Evolutionary conservation across 192 early-diverging fungal genomes (phyloP).

Genomic region (Mortierella antarctica): DNA sequence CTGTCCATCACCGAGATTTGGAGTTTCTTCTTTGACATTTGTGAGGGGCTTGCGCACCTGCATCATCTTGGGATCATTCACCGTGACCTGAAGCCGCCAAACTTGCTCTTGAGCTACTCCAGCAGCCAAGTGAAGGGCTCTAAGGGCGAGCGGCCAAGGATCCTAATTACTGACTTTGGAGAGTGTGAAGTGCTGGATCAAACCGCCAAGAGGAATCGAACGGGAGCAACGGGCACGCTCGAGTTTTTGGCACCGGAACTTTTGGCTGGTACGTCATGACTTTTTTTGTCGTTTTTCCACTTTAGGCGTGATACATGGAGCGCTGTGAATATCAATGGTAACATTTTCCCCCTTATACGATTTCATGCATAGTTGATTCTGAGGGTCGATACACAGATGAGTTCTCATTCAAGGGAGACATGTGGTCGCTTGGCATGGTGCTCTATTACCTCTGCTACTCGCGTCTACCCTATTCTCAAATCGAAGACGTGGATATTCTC

Average conservation of each 20-base stretch:
- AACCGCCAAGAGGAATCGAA: conserved; percentile 75
- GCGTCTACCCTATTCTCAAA: conserved; percentile 80
- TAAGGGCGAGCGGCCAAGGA: conserved; percentile 68
- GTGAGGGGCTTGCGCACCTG: conserved; percentile 88
- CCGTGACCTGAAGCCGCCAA: conserved; percentile 94
- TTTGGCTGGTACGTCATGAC: conserved; percentile 46
- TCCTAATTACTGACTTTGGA: conserved; percentile 97
- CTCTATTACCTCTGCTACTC: conserved; percentile 93
- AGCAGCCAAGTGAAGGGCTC: conserved; percentile 53
- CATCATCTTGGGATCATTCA: conserved; percentile 92
- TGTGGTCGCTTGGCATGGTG: conserved; percentile 97
- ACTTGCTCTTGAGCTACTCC: conserved; percentile 85
- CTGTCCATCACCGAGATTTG: conserved; percentile 80
- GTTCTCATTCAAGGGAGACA: conserved; percentile 88
- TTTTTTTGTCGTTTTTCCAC: background rate
- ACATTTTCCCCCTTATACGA: background rate
- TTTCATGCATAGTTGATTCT: conserved; percentile 55
- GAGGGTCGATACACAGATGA: conserved; percentile 77
- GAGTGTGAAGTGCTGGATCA: conserved; percentile 92
- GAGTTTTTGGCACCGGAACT: conserved; percentile 95
- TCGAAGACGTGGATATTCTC: conserved; percentile 91
- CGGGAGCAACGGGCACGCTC: conserved; percentile 93
- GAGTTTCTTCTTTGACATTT: conserved; percentile 91
- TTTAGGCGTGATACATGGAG: background rate
- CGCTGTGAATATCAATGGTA: background rate